Evolutionary conservation across 306 rosid species (phyloP).

Genomic region (Trichosanthes truncata): DNA sequence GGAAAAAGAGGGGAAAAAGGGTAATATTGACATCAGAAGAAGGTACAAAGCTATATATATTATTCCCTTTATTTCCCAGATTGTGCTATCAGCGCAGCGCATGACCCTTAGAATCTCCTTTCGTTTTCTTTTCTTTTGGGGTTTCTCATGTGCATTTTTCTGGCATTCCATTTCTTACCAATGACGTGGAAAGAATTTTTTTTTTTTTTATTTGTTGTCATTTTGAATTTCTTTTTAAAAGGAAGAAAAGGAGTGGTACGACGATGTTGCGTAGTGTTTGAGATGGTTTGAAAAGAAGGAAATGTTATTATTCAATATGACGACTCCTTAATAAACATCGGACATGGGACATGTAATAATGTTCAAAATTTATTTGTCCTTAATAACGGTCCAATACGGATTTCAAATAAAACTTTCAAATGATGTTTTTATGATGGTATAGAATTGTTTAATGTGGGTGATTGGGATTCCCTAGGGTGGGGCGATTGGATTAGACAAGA

Average conservation of each 20-base stretch:
- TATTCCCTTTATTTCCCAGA: constrained; percentile 1
- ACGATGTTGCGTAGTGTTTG: not conserved
- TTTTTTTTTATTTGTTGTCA: not conserved
- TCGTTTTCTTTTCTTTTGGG: not conserved
- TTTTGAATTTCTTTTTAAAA: not conserved
- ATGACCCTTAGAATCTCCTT: constrained; percentile 1
- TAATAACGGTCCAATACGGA: no score
- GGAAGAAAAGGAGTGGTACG: not conserved
- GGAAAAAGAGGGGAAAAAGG: no score
- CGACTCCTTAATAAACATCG: no score
- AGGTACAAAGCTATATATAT: constrained; percentile 7
- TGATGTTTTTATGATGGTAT: no score
- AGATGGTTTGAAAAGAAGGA: not conserved
- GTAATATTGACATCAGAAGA: not conserved
- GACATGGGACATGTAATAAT: no score
- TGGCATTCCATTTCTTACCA: not conserved
- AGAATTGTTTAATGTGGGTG: no score
- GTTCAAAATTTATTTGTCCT: no score
- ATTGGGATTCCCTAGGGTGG: not conserved
- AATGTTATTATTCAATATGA: no score
- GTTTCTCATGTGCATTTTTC: not conserved
- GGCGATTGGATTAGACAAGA: not conserved
- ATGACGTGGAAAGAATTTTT: not conserved
- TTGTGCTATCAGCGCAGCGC: not conserved
- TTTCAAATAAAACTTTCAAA: no score